Conservation (phyloP, 441 rosid species). For the Biscutella laevigata region DNA sequence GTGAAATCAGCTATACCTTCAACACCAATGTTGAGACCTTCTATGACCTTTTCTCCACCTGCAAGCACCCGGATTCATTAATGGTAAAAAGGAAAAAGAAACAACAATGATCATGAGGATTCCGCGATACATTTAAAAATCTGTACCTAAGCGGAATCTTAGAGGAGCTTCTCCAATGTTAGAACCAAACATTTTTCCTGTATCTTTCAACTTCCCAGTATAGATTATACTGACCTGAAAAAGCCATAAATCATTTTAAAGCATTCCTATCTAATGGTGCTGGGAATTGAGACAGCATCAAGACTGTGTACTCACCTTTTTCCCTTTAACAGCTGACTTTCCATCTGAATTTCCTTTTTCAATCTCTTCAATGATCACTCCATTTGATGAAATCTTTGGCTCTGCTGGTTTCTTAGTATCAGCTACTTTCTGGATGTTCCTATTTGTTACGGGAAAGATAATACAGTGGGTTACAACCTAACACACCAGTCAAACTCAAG, state of each 20-base stretch:
- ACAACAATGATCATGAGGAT: background rate
- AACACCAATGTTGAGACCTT: constrained; percentile 41
- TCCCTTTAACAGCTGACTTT: constrained; percentile 39
- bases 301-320: constrained; percentile 29
- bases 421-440: constrained; percentile 20
- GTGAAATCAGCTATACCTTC: constrained; percentile 35
- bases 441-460: constrained; percentile 1
- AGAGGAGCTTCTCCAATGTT: constrained; percentile 28
- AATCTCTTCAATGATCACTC: constrained; percentile 38
- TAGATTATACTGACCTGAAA: constrained; percentile 40
- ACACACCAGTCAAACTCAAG: background rate
- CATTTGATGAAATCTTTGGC: constrained; percentile 26
- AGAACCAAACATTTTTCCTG: constrained; percentile 37
- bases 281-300: background rate
- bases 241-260: background rate
- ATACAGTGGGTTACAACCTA: background rate
- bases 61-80: constrained; percentile 1
- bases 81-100: background rate
- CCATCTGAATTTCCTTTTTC: constrained; percentile 35
- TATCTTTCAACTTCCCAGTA: constrained; percentile 39
- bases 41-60: constrained; percentile 34
- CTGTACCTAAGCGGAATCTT: constrained; percentile 43
- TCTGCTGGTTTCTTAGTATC: constrained; percentile 13
- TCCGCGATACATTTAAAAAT: background rate
- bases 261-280: background rate